Evolutionary conservation across 2,329 filamentous ascomycete species (phyloP).

Genomic region (Pezicula radicicola): DNA sequence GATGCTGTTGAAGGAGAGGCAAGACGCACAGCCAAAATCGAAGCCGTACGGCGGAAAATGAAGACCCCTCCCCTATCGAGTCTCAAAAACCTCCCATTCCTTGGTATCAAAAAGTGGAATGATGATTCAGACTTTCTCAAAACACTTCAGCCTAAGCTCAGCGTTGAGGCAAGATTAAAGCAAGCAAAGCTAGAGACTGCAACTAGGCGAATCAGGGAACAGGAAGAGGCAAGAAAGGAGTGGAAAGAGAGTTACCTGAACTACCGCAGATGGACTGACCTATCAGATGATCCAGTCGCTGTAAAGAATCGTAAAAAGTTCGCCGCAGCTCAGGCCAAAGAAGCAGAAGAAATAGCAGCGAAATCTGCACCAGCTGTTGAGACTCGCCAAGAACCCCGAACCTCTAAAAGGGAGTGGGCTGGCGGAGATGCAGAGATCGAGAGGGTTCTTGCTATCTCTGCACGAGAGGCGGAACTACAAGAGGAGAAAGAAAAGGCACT

Average conservation of each 20-base stretch:
- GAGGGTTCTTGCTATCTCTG: slow-evolving; percentile 49
- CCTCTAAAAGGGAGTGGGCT: slow-evolving; percentile 49
- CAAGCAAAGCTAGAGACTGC: slow-evolving; percentile 4
- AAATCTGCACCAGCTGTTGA: slow-evolving; percentile 41
- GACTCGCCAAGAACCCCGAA: slow-evolving; percentile 53
- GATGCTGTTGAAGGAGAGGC: slow-evolving; percentile 1
- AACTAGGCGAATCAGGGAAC: slow-evolving; percentile 13
- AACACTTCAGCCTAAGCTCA: slow-evolving; percentile 15
- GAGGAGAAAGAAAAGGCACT: slow-evolving; percentile 63
- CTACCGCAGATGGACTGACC: slow-evolving; percentile 26
- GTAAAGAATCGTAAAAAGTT: slow-evolving; percentile 26
- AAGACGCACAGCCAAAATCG: neutral
- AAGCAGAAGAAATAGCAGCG: slow-evolving; percentile 22
- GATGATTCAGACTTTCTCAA: slow-evolving; percentile 21
- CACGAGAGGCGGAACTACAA: slow-evolving; percentile 66
- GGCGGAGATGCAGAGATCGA: slow-evolving; percentile 73
- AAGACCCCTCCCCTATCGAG: slow-evolving; percentile 24
- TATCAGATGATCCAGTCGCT: slow-evolving; percentile 22
- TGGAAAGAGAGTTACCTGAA: slow-evolving; percentile 23
- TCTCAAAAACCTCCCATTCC: slow-evolving; percentile 13
- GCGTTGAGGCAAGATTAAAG: slow-evolving; percentile 13
- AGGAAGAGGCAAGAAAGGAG: slow-evolving; percentile 18
- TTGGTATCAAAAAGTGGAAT: slow-evolving; percentile 17
- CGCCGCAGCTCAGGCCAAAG: slow-evolving; percentile 18
- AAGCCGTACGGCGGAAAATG: slow-evolving; percentile 24